A percentile compares a stretch with the other conserved stretches of the same genome.
Conservation (phyloP, 75 land plant genomes). For the Pinus albicaulis region DNA sequence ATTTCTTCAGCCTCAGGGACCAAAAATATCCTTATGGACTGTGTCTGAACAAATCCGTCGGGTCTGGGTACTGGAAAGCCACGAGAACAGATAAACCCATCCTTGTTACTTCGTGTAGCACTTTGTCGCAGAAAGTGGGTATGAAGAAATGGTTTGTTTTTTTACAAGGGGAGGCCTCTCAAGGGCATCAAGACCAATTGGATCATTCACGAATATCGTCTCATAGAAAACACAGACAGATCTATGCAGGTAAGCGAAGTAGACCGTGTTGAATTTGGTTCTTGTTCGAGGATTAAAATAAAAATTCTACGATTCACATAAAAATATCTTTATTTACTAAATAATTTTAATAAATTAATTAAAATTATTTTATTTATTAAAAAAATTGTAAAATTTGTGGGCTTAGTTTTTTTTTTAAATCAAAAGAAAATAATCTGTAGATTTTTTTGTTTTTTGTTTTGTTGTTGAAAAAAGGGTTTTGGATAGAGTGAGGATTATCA, state of each 20-base stretch:
- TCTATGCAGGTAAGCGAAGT: constrained; percentile 18
- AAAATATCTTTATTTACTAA: too few relatives aligned
- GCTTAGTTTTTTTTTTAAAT: too few relatives aligned
- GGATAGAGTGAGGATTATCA: too few relatives aligned
- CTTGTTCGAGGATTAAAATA: too few relatives aligned
- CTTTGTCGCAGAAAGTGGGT: constrained; percentile 9
- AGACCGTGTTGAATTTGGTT: too few relatives aligned
- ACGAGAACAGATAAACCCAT: constrained; percentile 37
- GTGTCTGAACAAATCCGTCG: constrained; percentile 25
- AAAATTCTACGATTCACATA: too few relatives aligned
- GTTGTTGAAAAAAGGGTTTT: too few relatives aligned
- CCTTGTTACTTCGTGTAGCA: neutral
- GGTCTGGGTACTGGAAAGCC: constrained; percentile 44
- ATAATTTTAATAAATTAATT: too few relatives aligned
- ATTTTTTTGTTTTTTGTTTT: too few relatives aligned
- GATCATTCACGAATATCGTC: constrained; percentile 37
- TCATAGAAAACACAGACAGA: constrained; percentile 1
- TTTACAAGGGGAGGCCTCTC: constrained; percentile 22
- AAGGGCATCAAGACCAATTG: constrained; percentile 28
- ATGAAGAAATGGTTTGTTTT: constrained; percentile 35
- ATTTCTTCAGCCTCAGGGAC: constrained; percentile 24
- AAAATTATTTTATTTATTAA: too few relatives aligned
- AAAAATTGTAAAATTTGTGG: too few relatives aligned
- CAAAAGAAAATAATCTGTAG: too few relatives aligned
- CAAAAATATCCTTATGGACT: constrained; percentile 33